phyloP scores from a whole-genome alignment of 2,329 filamentous ascomycete genomes.

The Diaporthe sp. region DNA sequence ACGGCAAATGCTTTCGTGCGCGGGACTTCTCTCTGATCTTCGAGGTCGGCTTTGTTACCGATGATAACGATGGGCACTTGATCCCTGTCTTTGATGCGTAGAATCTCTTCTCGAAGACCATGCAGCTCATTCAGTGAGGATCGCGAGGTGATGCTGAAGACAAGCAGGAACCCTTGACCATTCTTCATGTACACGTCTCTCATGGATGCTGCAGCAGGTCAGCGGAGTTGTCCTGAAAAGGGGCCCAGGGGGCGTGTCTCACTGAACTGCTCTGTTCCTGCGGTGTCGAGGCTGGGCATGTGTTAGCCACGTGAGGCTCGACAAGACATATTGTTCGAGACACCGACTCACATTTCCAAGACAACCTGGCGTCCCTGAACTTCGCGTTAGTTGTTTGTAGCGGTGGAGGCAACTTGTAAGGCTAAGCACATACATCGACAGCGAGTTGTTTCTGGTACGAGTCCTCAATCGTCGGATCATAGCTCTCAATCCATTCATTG shows the following conservation, averaged over 20 bases:
- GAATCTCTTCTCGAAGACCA: slow-evolving; percentile 88
- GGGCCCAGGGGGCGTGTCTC: slow-evolving; percentile 54
- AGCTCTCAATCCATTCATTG: slow-evolving; percentile 93
- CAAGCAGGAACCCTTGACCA: slow-evolving; percentile 90
- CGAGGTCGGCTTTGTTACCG: slow-evolving; percentile 91
- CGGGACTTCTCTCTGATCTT: slow-evolving; percentile 85
- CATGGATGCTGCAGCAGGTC: slow-evolving; percentile 67
- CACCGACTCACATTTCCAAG: slow-evolving; percentile 81
- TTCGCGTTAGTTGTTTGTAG: slow-evolving; percentile 49
- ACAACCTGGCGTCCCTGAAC: slow-evolving; percentile 86
- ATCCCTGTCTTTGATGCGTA: slow-evolving; percentile 90
- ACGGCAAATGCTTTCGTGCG: slow-evolving; percentile 85
- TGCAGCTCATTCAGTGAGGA: slow-evolving; percentile 87
- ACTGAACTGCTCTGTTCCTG: slow-evolving; percentile 95
- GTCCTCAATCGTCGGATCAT: slow-evolving; percentile 84
- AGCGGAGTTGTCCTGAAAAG: slow-evolving; percentile 39
- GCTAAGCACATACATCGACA: slow-evolving; percentile 80
- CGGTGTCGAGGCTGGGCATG: slow-evolving; percentile 80
- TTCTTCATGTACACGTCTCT: slow-evolving; percentile 94
- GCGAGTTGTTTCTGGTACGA: slow-evolving; percentile 81
- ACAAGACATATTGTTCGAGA: slow-evolving; percentile 34
- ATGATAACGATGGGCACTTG: slow-evolving; percentile 90
- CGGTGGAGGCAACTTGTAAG: slow-evolving; percentile 36
- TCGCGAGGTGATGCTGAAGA: slow-evolving; percentile 90
- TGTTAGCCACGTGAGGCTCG: slow-evolving; percentile 35